Evolutionary conservation across 2,329 filamentous ascomycete species (phyloP).

Genomic region (Fusarium nygamai): DNA sequence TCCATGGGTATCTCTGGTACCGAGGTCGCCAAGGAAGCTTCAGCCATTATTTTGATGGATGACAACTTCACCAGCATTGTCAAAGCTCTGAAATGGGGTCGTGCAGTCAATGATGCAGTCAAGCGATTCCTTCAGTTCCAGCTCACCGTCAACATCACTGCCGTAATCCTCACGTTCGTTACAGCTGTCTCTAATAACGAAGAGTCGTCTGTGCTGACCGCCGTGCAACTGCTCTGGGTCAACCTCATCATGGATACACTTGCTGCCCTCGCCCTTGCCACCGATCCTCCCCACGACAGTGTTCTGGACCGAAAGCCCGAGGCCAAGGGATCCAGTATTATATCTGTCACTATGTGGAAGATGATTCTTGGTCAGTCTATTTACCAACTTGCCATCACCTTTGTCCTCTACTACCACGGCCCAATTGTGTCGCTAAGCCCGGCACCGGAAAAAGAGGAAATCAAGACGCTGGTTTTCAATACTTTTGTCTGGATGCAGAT

Average conservation of each 20-base stretch:
- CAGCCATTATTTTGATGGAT: conserved; percentile 87
- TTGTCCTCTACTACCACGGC: conserved; percentile 77
- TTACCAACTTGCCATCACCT: conserved; percentile 84
- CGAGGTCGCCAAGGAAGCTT: conserved; percentile 86
- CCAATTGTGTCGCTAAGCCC: neutral
- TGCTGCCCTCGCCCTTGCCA: conserved; percentile 86
- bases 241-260: conserved; percentile 98
- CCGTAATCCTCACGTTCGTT: conserved; percentile 87
- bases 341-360: conserved; percentile 97
- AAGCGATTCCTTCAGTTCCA: conserved; percentile 82
- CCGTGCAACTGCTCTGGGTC: conserved; percentile 94
- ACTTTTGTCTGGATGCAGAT: conserved; percentile 99
- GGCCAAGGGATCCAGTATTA: conserved; percentile 67
- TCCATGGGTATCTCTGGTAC: conserved; percentile 88
- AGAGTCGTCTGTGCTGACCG: conserved; percentile 81
- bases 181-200: conserved; percentile 78
- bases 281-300: conserved; percentile 85
- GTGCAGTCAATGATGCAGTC: conserved; percentile 79
- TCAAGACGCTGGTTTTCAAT: conserved; percentile 92
- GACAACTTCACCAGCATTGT: conserved; percentile 90
- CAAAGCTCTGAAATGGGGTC: conserved; percentile 83
- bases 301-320: conserved; percentile 81
- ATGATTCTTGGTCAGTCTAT: conserved; percentile 96
- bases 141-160: conserved; percentile 91
- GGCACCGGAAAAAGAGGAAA: conserved; percentile 52